Base-by-base conservation (phyloP, 1,284 basidiomycete genomes). In the Cystobasidium pallidum region DNA sequence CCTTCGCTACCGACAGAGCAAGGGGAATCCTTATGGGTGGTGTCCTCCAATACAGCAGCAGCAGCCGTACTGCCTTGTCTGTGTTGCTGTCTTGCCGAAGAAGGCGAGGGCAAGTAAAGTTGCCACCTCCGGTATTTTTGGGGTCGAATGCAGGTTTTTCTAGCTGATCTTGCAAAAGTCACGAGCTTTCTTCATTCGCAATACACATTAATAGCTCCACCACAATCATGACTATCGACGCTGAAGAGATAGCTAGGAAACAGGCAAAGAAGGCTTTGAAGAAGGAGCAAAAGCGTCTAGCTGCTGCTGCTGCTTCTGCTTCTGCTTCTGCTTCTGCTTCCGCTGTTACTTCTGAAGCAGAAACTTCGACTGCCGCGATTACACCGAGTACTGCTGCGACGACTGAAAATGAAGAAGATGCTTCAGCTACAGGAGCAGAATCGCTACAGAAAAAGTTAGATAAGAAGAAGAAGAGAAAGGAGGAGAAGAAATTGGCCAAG, bases 381-480 rank as follows among this genome's bases (percentile, higher is more conserved):
- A 36, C 66, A 15, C 55, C 62, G n/a, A 51, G 24, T n/a, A 71
- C 73, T 41, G 71, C 71, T 41, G 68, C 51, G 7, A 54, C 54
- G 13, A 17, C 70, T 2, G 65, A 66, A 47, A 67, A 74, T 32
- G 72, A 65, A 39, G 77, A 73, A 30, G 68, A 75, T 72, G 59
- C 28, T 30, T 32, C 61, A 73, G 74, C 55, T 28, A 28, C 30
- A 28, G 64, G 39, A 1, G 62, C 64, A 55, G 63, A 64, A 68
- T 15, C 15, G 19, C 43, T 45, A 32, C 63, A 72, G 26, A 74
- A 74, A 65, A 75, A 76, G 72, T 70, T 72, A 0, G 74, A 65
- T n/a, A 76, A 76, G 62, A 72, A 70, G 51, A 30, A 62, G 61
- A 74, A 74, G 72, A 55, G 65, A n/a, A n/a, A n/a, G 52, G 63